Conservation (phyloP, 2,329 filamentous ascomycete genomes). For the Neofusicoccum kwambonambiense region DNA sequence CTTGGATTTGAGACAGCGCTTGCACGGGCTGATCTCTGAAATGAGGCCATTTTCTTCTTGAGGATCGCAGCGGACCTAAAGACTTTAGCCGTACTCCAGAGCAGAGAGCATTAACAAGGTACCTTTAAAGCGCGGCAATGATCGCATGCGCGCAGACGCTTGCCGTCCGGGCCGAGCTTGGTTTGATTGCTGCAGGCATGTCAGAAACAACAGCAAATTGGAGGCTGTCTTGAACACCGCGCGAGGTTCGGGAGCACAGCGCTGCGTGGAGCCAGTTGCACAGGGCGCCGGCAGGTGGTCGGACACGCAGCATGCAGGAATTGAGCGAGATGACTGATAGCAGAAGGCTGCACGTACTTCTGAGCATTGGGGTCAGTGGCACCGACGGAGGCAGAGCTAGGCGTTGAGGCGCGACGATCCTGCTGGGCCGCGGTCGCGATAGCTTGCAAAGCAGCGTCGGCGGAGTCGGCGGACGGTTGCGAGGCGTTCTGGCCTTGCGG, state of each 20-base stretch:
- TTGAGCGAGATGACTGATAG: background rate
- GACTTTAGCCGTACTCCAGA: background rate
- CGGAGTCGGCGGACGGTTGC: conserved; percentile 6
- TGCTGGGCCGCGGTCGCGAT: conserved; percentile 16
- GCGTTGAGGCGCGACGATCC: conserved; percentile 11
- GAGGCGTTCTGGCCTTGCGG: background rate
- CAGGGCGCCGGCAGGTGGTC: no score
- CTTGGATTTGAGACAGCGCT: conserved; percentile 71
- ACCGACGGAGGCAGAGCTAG: conserved; percentile 13
- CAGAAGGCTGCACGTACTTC: background rate
- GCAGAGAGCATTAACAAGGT: background rate
- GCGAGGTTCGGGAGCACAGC: background rate
- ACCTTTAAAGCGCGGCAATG: conserved; percentile 20
- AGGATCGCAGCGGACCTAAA: conserved; percentile 72
- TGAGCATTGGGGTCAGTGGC: conserved; percentile 5
- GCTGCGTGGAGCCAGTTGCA: background rate
- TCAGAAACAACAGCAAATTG: background rate
- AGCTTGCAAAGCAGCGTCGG: conserved; percentile 14
- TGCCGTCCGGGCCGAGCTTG: conserved; percentile 19
- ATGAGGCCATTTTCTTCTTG: conserved; percentile 60
- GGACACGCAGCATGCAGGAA: background rate
- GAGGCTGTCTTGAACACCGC: background rate
- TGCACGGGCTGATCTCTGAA: conserved; percentile 51
- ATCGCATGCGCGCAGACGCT: conserved; percentile 16
- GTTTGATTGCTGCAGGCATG: background rate